phyloP scores from a whole-genome alignment of 2,329 filamentous ascomycete species.

The Hortaea werneckii region DNA sequence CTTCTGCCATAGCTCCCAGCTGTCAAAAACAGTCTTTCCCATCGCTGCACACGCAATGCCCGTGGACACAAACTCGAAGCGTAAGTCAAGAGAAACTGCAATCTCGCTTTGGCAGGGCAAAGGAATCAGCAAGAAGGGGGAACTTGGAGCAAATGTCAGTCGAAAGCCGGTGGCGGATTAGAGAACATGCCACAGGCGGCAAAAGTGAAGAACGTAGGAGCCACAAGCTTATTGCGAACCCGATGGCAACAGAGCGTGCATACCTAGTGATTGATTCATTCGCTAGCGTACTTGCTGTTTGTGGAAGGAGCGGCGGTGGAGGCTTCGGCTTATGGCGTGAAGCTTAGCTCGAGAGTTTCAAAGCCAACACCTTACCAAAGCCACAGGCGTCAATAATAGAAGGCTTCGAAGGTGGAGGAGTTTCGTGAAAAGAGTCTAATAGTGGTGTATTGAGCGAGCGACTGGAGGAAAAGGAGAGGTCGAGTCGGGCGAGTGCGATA shows the following conservation, averaged over 20 bases:
- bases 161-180: neutral
- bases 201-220: too few species aligned
- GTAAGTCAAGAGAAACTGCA: too few species aligned
- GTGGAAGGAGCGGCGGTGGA: conserved; percentile 2
- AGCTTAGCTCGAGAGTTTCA: neutral
- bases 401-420: neutral
- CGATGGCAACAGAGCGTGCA: neutral
- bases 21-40: conserved; percentile 30
- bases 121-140: too few species aligned
- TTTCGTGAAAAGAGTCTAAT: neutral
- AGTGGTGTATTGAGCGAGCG: neutral
- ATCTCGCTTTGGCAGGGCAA: too few species aligned
- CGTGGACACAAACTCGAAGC: neutral
- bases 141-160: neutral
- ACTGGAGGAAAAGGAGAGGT: neutral
- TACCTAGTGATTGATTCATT: conserved; percentile 3
- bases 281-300: conserved; percentile 1
- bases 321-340: neutral
- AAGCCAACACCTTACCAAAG: too few species aligned
- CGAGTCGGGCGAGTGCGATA: neutral
- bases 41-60: conserved; percentile 2
- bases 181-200: neutral
- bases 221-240: too few species aligned
- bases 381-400: neutral
- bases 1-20: conserved; percentile 77